Conservation (phyloP, 768 basidiomycete species). For the Cystobasidiopsis lactophilus region DNA sequence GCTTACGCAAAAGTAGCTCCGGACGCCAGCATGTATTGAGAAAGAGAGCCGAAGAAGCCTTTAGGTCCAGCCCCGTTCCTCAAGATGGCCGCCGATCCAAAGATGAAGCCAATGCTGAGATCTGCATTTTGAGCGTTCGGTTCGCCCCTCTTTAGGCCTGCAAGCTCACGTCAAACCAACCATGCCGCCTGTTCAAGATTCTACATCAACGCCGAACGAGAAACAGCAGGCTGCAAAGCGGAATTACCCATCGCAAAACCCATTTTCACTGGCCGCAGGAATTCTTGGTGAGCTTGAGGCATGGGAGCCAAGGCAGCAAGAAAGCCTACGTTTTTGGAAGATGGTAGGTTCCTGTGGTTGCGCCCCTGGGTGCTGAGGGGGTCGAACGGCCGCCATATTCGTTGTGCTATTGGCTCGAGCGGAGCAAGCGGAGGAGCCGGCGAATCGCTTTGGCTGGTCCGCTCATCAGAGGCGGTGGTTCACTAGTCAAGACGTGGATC, state of each 20-base stretch:
- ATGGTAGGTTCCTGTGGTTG: neutral
- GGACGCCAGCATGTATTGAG: conserved; percentile 95
- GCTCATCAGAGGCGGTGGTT: too few relatives aligned
- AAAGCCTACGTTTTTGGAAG: neutral
- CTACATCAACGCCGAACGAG: neutral
- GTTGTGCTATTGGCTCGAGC: too few relatives aligned
- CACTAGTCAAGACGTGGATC: too few relatives aligned
- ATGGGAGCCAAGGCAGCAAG: neutral
- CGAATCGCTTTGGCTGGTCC: too few relatives aligned
- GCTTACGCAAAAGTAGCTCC: conserved; percentile 95
- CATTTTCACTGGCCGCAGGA: too few relatives aligned
- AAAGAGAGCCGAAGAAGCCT: conserved; percentile 71
- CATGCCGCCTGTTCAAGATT: neutral
- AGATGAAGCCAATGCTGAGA: conserved; percentile 64
- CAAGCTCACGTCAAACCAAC: neutral
- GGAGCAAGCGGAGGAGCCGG: too few relatives aligned
- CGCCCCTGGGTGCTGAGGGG: neutral
- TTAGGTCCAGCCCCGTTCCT: conserved; percentile 77
- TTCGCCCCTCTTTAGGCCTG: too few relatives aligned
- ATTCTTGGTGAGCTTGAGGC: too few relatives aligned
- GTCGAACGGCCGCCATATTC: too few relatives aligned
- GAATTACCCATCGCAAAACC: neutral
- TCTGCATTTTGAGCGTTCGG: too few relatives aligned
- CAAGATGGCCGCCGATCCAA: conserved; percentile 78
- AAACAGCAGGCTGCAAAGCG: neutral